A percentile compares a stretch with the other conserved stretches of the same genome.
These are phyloP conservation scores for Metarhizium album DNA, from an alignment of 2,329 filamentous ascomycete species.

Conservation along the genomic window DNA sequence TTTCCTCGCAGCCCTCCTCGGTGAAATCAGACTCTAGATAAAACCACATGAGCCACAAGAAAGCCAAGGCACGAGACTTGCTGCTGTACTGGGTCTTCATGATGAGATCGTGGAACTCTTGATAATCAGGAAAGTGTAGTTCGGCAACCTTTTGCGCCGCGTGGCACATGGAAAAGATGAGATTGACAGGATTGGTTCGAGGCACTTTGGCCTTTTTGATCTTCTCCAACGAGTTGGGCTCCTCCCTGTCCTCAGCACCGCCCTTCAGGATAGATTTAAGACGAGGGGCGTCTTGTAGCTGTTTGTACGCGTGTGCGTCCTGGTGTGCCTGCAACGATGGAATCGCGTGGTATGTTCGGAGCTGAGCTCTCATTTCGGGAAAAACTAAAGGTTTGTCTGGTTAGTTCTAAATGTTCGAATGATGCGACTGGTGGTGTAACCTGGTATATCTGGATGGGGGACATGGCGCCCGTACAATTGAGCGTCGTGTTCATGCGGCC, in stretches of 20 bases:
- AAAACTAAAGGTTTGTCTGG: slow-evolving; percentile 55
- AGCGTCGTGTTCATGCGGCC: slow-evolving; percentile 98
- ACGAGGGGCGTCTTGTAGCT: slow-evolving; percentile 89
- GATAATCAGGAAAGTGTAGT: slow-evolving; percentile 71
- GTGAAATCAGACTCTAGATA: slow-evolving; percentile 95
- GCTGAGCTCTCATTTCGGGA: slow-evolving; percentile 95
- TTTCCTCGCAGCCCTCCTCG: slow-evolving; percentile 74
- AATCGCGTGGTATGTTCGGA: slow-evolving; percentile 96
- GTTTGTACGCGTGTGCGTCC: slow-evolving; percentile 93
- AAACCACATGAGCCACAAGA: slow-evolving; percentile 98
- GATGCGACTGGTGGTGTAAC: neutral
- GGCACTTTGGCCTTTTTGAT: slow-evolving; percentile 55
- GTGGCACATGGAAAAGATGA: slow-evolving; percentile 89
- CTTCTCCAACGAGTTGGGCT: slow-evolving; percentile 74
- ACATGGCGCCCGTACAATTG: slow-evolving; percentile 61
- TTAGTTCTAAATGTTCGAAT: neutral
- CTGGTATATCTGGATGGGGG: neutral
- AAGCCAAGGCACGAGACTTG: slow-evolving; percentile 71
- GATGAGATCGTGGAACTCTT: slow-evolving; percentile 92
- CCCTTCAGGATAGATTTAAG: slow-evolving; percentile 97
- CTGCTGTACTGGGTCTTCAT: slow-evolving; percentile 83
- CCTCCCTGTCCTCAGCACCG: slow-evolving; percentile 78
- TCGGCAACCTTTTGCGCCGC: slow-evolving; percentile 88
- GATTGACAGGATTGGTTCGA: slow-evolving; percentile 92
- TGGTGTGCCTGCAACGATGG: slow-evolving; percentile 91